Evolutionary conservation across 345 rosid species (phyloP), one percentile per base, ranked within the genome.

Genomic region (Gossypium rotundifolium): DNA sequence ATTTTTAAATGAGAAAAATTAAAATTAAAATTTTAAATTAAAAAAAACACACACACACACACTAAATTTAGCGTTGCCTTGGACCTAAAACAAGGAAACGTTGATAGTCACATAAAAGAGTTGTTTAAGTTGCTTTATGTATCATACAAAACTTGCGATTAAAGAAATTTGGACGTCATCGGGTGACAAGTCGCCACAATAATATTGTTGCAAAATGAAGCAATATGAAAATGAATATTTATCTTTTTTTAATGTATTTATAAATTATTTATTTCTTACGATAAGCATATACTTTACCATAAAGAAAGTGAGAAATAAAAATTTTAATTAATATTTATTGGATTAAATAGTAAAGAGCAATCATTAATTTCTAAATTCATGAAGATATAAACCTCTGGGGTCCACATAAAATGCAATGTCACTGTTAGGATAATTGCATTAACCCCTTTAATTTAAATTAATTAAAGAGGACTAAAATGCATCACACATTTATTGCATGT

Each of bases 101-200:
- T 48, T 3, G n/a, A 48, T 65, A 3, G 14, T 67, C 11, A 25
- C 23, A 48, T 67, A 46, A 7, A 67, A 68, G 58, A 25, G 14
- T 23, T 27, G 14, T 9, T 27, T 65, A 2, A 48, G 57, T 48
- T 46, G 40, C 38, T 20, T 68, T 48, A 5, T 8, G 42, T 53
- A 48, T 54, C 23, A 11, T n/a, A 33, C 40, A 5, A 74, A 78
- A 59, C 84, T 82, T 80, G 74, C 54, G 20, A 64, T n/a, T 48
- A 48, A 82, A 82, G 82, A 69, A 77, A 79, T 25, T 63, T 55
- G n/a, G 2, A 29, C 23, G 78, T 68, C 72, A n/a, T 65, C 48
- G 82, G 83, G 77, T 77, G 73, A 72, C 33, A 65, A n/a, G 85
- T 82, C 83, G 44, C 75, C 12, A 72, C 14, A 22, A 16, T 63